Evolutionary conservation across 2,329 filamentous ascomycete species (phyloP).

Genomic region (Sporothrix sp.): DNA sequence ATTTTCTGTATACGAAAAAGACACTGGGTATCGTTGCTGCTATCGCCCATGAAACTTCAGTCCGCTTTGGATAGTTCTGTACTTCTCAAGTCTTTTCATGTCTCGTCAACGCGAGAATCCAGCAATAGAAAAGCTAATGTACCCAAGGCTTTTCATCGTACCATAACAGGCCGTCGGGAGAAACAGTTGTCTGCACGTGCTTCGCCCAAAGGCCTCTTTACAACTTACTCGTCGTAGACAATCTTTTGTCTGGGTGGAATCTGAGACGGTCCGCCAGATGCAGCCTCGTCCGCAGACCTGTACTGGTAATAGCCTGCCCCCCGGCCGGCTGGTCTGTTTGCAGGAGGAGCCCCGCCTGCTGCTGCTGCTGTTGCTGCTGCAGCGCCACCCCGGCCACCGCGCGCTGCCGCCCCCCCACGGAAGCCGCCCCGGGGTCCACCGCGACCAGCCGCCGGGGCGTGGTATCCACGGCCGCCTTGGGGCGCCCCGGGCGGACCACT

Average conservation of each 20-base stretch:
- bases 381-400: not conserved
- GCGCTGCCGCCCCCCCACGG: conserved; percentile 3
- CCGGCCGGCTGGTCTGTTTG: not conserved
- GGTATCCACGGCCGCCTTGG: conserved; percentile 11
- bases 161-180: too few species aligned
- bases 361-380: too few species aligned
- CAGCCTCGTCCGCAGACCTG: conserved; percentile 17
- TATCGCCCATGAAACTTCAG: too few species aligned
- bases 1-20: not conserved
- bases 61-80: too few species aligned
- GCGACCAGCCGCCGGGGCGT: conserved; percentile 7
- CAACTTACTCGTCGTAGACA: conserved; percentile 12
- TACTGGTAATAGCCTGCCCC: conserved; percentile 11
- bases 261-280: not conserved
- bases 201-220: too few species aligned
- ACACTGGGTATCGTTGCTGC: not conserved
- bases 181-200: too few species aligned
- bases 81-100: too few species aligned
- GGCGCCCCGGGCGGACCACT: conserved; percentile 1
- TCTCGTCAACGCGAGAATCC: too few species aligned
- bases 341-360: not conserved
- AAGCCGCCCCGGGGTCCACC: conserved; percentile 9
- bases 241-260: conserved; percentile 4
- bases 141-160: too few species aligned
- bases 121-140: too few species aligned